Evolutionary conservation across 2,329 filamentous ascomycete genomes (phyloP).

Genomic region (Colletotrichum coccodes): DNA sequence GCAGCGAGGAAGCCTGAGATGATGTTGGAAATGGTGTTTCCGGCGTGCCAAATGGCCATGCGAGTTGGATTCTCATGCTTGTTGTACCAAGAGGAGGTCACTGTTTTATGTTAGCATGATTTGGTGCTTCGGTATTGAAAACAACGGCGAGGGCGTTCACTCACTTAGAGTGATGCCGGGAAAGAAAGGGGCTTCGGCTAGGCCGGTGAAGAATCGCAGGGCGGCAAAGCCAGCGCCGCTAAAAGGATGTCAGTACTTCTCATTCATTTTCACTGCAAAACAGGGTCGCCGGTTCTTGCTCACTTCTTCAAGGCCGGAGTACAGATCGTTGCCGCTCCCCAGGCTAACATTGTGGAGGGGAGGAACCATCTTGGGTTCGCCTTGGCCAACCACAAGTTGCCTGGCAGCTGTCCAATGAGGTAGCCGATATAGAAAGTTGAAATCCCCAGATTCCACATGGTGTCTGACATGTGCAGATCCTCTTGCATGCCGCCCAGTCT

Average conservation of each 20-base stretch:
- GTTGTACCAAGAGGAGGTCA: slow-evolving; percentile 57
- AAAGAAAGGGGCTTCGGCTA: slow-evolving; percentile 50
- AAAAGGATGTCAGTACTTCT: neutral
- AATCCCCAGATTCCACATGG: slow-evolving; percentile 49
- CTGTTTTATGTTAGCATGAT: neutral
- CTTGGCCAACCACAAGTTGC: slow-evolving; percentile 54
- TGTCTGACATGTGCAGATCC: slow-evolving; percentile 45
- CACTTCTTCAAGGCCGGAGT: slow-evolving; percentile 51
- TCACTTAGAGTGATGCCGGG: slow-evolving; percentile 56
- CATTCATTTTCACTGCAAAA: neutral
- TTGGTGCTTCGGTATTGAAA: neutral
- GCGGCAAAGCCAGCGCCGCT: slow-evolving; percentile 38
- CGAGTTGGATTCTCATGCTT: slow-evolving; percentile 51
- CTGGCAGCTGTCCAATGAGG: slow-evolving; percentile 54
- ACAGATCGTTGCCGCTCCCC: slow-evolving; percentile 50
- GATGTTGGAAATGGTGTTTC: slow-evolving; percentile 56
- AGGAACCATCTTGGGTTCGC: slow-evolving; percentile 46
- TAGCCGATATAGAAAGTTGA: slow-evolving; percentile 57
- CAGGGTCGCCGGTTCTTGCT: neutral
- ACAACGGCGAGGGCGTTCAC: neutral
- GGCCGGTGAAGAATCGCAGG: slow-evolving; percentile 40
- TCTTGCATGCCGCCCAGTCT: slow-evolving; percentile 46
- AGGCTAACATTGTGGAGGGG: slow-evolving; percentile 51
- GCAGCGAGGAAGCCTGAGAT: slow-evolving; percentile 56
- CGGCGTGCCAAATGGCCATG: slow-evolving; percentile 55